Conservation (phyloP, 225 moss, liverwort and hornwort species). For the Pseudoscleropodium purum region DNA sequence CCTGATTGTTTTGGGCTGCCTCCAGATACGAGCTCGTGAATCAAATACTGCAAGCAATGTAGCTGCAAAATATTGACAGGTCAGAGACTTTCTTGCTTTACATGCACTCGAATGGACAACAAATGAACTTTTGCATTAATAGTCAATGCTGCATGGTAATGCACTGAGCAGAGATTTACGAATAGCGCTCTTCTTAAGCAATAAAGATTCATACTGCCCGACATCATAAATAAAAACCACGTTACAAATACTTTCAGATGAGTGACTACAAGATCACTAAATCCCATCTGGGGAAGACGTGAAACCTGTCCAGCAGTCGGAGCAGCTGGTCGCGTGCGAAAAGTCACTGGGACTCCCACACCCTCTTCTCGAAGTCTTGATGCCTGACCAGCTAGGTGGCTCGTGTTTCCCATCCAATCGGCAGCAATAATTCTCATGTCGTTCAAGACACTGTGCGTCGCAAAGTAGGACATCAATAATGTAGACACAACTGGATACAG, state of each 20-base stretch:
- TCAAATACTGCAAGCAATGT: constrained; percentile 94
- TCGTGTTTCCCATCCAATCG: constrained; percentile 68
- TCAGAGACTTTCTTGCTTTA: not conserved
- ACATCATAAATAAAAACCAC: not conserved
- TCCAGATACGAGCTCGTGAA: constrained; percentile 92
- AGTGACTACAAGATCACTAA: not conserved
- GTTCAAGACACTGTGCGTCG: constrained; percentile 29
- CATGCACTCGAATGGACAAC: not conserved
- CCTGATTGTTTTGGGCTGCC: constrained; percentile 89
- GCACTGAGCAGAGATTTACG: not conserved
- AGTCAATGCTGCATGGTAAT: not conserved
- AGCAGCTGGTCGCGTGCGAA: constrained; percentile 61
- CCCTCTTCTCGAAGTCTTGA: constrained; percentile 56
- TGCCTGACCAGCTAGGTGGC: constrained; percentile 50
- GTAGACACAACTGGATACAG: not conserved
- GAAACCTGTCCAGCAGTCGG: constrained; percentile 60
- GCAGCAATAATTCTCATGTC: constrained; percentile 68
- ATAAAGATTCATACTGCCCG: not conserved
- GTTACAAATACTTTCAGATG: not conserved
- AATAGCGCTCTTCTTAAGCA: not conserved
- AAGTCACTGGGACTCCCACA: constrained; percentile 54
- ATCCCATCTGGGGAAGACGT: not conserved
- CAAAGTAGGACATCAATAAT: constrained; percentile 2
- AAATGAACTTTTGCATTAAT: not conserved
- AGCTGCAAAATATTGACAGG: constrained; percentile 49